Evolutionary conservation across 257 asterid species (phyloP), one percentile per base, ranked within the genome.

Genomic region (Solanum sparsipilum): DNA sequence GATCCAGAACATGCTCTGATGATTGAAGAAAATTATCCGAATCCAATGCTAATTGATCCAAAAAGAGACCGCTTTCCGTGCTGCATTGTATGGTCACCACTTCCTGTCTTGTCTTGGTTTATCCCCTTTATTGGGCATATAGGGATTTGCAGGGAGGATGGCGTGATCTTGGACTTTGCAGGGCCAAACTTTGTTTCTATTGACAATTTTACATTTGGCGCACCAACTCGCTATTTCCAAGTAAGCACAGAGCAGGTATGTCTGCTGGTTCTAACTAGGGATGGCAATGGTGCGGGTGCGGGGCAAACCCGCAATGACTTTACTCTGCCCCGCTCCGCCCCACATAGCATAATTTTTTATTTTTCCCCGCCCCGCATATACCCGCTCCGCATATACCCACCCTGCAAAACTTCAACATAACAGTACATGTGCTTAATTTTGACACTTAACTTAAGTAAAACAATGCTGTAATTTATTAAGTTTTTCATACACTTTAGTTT

Each of bases 1-100:
- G 92, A 92, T 25, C 79, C 86, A 27, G 96, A 95, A 35, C 95
- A 89, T 68, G 89, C 90, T 75, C 89, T 95, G 93, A 91, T 91
- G 94, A 91, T 96, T 67, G 96, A 88, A 88, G 95, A 90, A 76
- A 74, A 72, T 36, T 84, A 72, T 38, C 20, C 58, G 2, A 91
- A 74, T 12, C 44, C 91, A 23, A 85, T 85, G 92, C 91, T 90
- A 86, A 91, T 95, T 71, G 96, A 95, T 91, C 93, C 95, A 20
- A 88, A 88, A 82, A 91, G 94, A 87, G 94, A 91, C 87, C 94
- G 98, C 65, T 97, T 95, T 73, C 99, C 99, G 0, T 90, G 89
- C 92, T 95, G 98, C 96, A 94, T 97, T 84, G 99, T 96, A 83
- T 97, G 99, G 99, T 86, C 98, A 38, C 99, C 99, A 13, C 98